Percentiles rank a stretch among this genome's conserved stretches.
These are phyloP conservation scores for Xylariaceae sp. DNA, from an alignment of 2,329 filamentous ascomycete genomes.

Conservation along the genomic window DNA sequence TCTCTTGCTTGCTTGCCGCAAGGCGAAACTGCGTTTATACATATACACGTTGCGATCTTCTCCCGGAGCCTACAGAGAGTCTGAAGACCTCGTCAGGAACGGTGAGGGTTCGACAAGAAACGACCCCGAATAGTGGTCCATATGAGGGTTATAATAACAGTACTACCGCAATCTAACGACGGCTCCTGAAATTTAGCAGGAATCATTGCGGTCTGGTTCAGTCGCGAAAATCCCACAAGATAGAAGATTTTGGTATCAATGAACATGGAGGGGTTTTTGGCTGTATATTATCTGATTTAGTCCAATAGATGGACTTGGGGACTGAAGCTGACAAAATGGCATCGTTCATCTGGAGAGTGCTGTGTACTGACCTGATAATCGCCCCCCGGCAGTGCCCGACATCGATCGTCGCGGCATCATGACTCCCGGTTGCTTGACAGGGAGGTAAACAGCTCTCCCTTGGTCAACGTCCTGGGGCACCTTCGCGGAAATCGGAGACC, in stretches of 20 bases:
- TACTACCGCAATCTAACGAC: conserved; percentile 18
- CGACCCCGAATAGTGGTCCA: conserved; percentile 19
- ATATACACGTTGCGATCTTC: conserved; percentile 24
- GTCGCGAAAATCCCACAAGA: conserved; percentile 24
- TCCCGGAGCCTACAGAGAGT: conserved; percentile 24
- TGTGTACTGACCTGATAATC: conserved; percentile 8
- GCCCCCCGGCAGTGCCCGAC: not conserved
- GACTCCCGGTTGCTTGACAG: not conserved
- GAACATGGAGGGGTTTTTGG: conserved; percentile 27
- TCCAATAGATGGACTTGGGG: conserved; percentile 28
- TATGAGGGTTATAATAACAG: conserved; percentile 29
- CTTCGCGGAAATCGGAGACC: not conserved
- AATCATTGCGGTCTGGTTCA: conserved; percentile 24
- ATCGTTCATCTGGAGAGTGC: conserved; percentile 4
- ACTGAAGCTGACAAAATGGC: conserved; percentile 9
- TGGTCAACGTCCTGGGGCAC: not conserved
- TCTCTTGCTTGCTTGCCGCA: conserved; percentile 14
- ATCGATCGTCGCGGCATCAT: not conserved
- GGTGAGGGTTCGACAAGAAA: conserved; percentile 12
- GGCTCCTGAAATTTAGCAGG: conserved; percentile 18
- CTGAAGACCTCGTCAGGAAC: conserved; percentile 17
- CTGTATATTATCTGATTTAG: conserved; percentile 35
- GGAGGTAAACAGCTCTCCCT: not conserved
- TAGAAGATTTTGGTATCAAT: conserved; percentile 25
- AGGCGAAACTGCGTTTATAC: conserved; percentile 17